Percentiles rank a stretch among this genome's conserved stretches.
phyloP scores from a whole-genome alignment of 23 red algal species.

The Rhodosorus marinus region DNA sequence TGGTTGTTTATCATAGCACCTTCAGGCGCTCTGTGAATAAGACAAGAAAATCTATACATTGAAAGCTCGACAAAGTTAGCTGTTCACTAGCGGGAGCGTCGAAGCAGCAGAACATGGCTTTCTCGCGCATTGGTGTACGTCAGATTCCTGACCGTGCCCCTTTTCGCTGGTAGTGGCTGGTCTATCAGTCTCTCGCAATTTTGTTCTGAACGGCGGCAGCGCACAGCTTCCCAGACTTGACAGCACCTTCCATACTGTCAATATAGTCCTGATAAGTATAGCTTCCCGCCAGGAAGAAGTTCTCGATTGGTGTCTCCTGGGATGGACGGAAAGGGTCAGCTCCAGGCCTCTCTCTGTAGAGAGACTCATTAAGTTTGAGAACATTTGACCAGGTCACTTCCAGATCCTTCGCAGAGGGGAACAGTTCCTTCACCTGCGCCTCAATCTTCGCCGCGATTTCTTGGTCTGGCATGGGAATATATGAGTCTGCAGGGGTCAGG shows the following conservation, averaged over 20 bases:
- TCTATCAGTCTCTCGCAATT: background rate
- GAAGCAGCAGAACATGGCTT: too few relatives aligned
- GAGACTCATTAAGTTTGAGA: constrained; percentile 54
- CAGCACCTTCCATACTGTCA: constrained; percentile 83
- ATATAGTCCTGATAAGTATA: constrained; percentile 96
- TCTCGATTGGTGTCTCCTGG: constrained; percentile 40
- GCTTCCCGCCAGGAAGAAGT: constrained; percentile 86
- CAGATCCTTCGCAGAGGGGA: constrained; percentile 35
- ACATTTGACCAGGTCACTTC: constrained; percentile 68
- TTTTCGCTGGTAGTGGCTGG: too few relatives aligned
- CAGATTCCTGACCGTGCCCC: too few relatives aligned
- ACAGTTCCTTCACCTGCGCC: constrained; percentile 43
- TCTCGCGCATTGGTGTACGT: too few relatives aligned
- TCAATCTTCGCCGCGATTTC: constrained; percentile 31
- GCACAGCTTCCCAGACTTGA: constrained; percentile 56
- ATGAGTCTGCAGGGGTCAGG: constrained; percentile 63
- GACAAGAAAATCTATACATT: too few relatives aligned
- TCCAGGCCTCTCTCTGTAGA: constrained; percentile 72
- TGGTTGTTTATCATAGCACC: too few relatives aligned
- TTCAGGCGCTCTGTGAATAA: too few relatives aligned
- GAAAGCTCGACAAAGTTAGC: too few relatives aligned
- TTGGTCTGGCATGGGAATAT: constrained; percentile 28
- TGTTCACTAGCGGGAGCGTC: too few relatives aligned
- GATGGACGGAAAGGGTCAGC: constrained; percentile 36
- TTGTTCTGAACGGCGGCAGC: constrained; percentile 27